A percentile compares a stretch with the other conserved stretches of the same genome.
Conservation (phyloP, 2,329 filamentous ascomycete species). For the Knufia petricola region DNA sequence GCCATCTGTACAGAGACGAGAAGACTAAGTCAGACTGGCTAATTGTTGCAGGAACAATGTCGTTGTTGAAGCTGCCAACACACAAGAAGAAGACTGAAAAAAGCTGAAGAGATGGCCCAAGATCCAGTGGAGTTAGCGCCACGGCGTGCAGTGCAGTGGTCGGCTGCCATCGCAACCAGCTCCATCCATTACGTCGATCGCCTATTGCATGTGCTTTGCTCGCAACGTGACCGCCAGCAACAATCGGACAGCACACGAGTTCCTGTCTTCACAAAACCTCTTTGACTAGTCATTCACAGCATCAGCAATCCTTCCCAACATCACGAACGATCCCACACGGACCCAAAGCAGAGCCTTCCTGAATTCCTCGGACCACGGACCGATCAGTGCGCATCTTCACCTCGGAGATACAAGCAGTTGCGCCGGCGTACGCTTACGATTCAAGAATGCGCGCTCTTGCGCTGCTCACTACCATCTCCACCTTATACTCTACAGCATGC, state of each 20-base stretch:
- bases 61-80: not conserved
- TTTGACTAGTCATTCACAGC: not conserved
- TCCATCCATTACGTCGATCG: not conserved
- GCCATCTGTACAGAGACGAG: not conserved
- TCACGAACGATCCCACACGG: no score
- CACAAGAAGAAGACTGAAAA: not conserved
- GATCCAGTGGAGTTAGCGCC: not conserved
- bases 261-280: no score
- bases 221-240: not conserved
- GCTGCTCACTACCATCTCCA: not conserved
- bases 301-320: not conserved
- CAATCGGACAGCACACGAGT: no score
- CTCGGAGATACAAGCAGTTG: not conserved
- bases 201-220: not conserved
- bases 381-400: not conserved
- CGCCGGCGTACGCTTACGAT: not conserved
- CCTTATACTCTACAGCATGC: not conserved
- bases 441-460: conserved; percentile 8
- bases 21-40: no score
- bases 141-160: no score
- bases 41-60: not conserved
- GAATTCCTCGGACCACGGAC: not conserved
- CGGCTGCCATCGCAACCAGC: no score
- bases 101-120: not conserved
- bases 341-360: no score